Percentiles rank a stretch among this genome's conserved stretches.
Conservation (phyloP, 2,329 filamentous ascomycete genomes). For the Aureobasidium sp. region DNA sequence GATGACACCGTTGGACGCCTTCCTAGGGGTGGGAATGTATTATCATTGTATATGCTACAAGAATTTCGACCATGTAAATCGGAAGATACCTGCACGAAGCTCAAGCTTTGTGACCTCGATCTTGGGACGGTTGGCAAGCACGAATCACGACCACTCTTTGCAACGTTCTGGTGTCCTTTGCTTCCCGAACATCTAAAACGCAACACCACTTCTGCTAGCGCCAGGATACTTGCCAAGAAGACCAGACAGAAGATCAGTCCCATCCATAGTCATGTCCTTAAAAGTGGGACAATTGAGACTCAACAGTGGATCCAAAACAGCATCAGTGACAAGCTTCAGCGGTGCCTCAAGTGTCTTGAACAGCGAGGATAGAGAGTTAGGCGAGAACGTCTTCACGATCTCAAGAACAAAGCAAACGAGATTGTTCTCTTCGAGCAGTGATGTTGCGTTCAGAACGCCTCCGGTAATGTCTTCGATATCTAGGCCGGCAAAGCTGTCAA, state of each 20-base stretch:
- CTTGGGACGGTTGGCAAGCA: no score
- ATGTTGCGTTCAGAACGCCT: slow-evolving; percentile 34
- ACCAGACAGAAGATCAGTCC: not conserved
- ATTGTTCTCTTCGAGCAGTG: slow-evolving; percentile 41
- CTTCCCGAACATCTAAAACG: not conserved
- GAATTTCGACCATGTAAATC: no score
- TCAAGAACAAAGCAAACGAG: slow-evolving; percentile 37
- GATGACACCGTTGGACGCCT: no score
- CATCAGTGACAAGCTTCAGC: slow-evolving; percentile 26
- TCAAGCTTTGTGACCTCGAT: no score
- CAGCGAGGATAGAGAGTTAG: slow-evolving; percentile 34
- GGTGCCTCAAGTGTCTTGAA: slow-evolving; percentile 27
- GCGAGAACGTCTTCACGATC: slow-evolving; percentile 30
- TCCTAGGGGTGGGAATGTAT: no score
- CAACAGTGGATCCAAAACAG: slow-evolving; percentile 17
- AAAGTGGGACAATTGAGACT: slow-evolving; percentile 21
- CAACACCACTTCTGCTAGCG: not conserved
- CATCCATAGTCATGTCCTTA: slow-evolving; percentile 10
- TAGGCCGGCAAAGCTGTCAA: slow-evolving; percentile 27
- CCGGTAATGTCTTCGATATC: slow-evolving; percentile 29
- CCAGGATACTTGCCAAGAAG: not conserved
- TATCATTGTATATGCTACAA: no score
- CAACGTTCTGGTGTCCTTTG: not conserved
- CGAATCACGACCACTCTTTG: not conserved
- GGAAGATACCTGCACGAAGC: no score